A percentile compares a stretch with the other conserved stretches of the same genome.
These are phyloP conservation scores for Maudiozyma serrabonitensis DNA, from an alignment of 805 yeast genomes.

Conservation along the genomic window DNA sequence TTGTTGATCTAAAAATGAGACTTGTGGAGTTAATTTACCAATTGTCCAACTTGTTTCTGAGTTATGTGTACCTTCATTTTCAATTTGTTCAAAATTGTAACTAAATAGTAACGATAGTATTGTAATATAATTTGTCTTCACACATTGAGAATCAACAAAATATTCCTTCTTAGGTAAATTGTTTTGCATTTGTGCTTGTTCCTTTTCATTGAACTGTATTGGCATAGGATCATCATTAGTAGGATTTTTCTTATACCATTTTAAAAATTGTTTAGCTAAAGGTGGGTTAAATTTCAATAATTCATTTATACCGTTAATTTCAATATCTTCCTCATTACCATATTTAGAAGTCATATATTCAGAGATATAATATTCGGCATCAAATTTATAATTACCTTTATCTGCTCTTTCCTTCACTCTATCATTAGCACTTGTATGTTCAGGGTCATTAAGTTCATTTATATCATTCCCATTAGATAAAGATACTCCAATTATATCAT, in stretches of 20 bases:
- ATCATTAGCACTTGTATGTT: slow-evolving; percentile 45
- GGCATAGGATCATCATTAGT: slow-evolving; percentile 29
- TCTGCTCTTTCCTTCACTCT: slow-evolving; percentile 57
- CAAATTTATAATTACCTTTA: slow-evolving; percentile 68
- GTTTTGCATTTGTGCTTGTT: slow-evolving; percentile 56
- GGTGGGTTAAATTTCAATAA: slow-evolving; percentile 48
- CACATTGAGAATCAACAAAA: slow-evolving; percentile 34
- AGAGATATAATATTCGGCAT: slow-evolving; percentile 80
- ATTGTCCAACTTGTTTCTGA: slow-evolving; percentile 92
- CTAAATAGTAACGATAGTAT: slow-evolving; percentile 62
- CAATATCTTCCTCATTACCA: slow-evolving; percentile 46
- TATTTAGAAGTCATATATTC: slow-evolving; percentile 58
- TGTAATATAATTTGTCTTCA: slow-evolving; percentile 50
- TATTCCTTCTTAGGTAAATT: slow-evolving; percentile 54
- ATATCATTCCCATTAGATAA: slow-evolving; percentile 80
- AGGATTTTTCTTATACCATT: slow-evolving; percentile 38
- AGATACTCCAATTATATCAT: slow-evolving; percentile 52
- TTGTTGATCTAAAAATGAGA: slow-evolving; percentile 60
- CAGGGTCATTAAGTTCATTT: slow-evolving; percentile 80
- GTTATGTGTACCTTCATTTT: slow-evolving; percentile 59
- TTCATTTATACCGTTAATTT: slow-evolving; percentile 32
- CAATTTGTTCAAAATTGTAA: slow-evolving; percentile 64
- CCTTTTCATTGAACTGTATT: slow-evolving; percentile 47
- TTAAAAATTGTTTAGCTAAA: slow-evolving; percentile 32
- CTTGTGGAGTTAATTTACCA: slow-evolving; percentile 76